These are phyloP conservation scores for Taphrina betulina DNA, from an alignment of 1,139 yeast species.

Conservation along the genomic window DNA sequence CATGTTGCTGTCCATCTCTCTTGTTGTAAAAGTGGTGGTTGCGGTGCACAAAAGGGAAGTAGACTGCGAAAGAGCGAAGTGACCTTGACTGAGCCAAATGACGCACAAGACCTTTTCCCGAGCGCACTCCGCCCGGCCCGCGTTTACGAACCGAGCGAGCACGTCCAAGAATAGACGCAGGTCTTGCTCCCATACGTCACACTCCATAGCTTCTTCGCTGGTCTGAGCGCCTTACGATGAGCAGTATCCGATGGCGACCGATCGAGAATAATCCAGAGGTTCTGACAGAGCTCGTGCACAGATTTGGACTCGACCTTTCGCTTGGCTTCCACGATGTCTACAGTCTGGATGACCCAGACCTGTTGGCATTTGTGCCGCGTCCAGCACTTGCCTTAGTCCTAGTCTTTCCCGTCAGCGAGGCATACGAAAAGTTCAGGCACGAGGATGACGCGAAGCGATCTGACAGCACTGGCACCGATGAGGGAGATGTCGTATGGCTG, in stretches of 20 bases:
- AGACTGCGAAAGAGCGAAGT: too few relatives aligned
- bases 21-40: not conserved
- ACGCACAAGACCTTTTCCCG: too few relatives aligned
- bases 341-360: conserved; percentile 75
- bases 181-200: not conserved
- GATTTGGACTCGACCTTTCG: conserved; percentile 63
- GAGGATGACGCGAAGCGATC: conserved; percentile 44
- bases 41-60: not conserved
- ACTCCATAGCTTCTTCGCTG: not conserved
- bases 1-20: not conserved
- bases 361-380: conserved; percentile 74
- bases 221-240: conserved; percentile 1
- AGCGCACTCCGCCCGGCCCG: too few relatives aligned
- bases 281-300: conserved; percentile 67
- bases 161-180: not conserved
- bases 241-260: conserved; percentile 52
- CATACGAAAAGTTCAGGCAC: conserved; percentile 56
- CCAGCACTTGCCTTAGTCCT: conserved; percentile 75
- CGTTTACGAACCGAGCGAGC: not conserved
- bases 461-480: conserved; percentile 42
- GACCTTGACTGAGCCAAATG: too few relatives aligned
- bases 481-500: conserved; percentile 54
- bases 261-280: conserved; percentile 87
- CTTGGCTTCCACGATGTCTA: conserved; percentile 75
- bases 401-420: conserved; percentile 72